phyloP scores from a whole-genome alignment of 2,329 filamentous ascomycete species.

The Aaosphaeria arxii region DNA sequence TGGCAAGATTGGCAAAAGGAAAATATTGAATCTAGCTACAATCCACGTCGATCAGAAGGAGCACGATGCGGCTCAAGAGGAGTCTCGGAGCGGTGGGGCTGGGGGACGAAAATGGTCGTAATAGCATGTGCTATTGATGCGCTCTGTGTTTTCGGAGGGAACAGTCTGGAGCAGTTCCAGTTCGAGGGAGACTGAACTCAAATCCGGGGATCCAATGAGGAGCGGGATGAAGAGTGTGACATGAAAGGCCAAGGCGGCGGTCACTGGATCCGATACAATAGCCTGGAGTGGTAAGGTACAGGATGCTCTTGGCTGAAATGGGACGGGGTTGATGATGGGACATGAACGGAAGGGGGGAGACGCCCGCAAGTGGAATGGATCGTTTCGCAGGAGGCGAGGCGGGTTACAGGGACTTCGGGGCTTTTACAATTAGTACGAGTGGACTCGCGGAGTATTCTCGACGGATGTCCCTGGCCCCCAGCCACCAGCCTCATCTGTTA shows the following conservation, averaged over 20 bases:
- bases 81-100: constrained; percentile 20
- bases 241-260: constrained; percentile 25
- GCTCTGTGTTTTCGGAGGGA: constrained; percentile 15
- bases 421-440: no score
- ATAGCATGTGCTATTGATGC: constrained; percentile 17
- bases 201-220: constrained; percentile 25
- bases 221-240: constrained; percentile 11
- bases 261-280: constrained; percentile 5
- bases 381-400: no score
- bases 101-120: constrained; percentile 6
- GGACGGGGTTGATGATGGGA: constrained; percentile 6
- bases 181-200: constrained; percentile 22
- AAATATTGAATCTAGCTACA: constrained; percentile 9
- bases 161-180: constrained; percentile 26
- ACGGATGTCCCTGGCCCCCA: no score
- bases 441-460: no score
- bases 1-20: constrained; percentile 10
- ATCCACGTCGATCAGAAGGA: constrained; percentile 3
- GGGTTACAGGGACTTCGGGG: no score
- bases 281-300: constrained; percentile 6
- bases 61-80: constrained; percentile 30
- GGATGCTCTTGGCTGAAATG: constrained; percentile 17
- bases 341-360: no score
- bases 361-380: no score
- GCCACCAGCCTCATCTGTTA: no score